Base-by-base conservation (phyloP, 306 rosid genomes). In the Vicia villosa region DNA sequence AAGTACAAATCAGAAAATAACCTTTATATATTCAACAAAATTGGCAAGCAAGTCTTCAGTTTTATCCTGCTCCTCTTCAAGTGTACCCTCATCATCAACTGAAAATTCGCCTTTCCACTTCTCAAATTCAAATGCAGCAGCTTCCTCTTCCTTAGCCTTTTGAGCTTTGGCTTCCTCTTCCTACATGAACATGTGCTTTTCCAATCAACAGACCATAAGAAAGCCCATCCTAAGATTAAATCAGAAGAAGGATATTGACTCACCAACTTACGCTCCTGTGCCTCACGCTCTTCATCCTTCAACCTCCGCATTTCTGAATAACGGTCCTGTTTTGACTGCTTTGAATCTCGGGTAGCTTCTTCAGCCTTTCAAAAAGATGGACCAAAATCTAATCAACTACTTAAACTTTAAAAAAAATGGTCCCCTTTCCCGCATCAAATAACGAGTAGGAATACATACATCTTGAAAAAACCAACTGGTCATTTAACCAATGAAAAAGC, bases 51-150 rank as follows among this genome's bases (percentile, higher is more conserved):
- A 73, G 74, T 84, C 97, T 77, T 79, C 87, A 71, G 51, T 68
- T 63, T 90, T 87, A 70, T 80, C 96, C 78, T 84, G 90, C 77
- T 68, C 88, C 76, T 87, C 99, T 69, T 84, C 99, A 19, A 85
- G 84, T 43, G 87, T 86, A 72, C 99, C 99, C 86, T 95, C 99
- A 56, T 84, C 97, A 78, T 95, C 99, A 30, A 95, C 71, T 10
- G 99, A 91, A 80, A 95, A 89, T 56, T 87, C 99, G 0, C 95
- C 97, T 80, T 91, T 95, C 99, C 99, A 95, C 85, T 91, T 95
- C 17, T 91, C 97, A 83, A 94, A 91, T 79, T 95, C 99, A 57
- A 89, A 70, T 19, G 97, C 95, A 75, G 99, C 96, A 75, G 92
- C 96, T 73, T 86, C 97, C 79, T 91, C 99, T 78, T 91, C 99